Percentiles rank a stretch among this genome's conserved stretches.
Evolutionary conservation across 306 rosid genomes (phyloP).

Genomic region (Casuarina equisetifolia): DNA sequence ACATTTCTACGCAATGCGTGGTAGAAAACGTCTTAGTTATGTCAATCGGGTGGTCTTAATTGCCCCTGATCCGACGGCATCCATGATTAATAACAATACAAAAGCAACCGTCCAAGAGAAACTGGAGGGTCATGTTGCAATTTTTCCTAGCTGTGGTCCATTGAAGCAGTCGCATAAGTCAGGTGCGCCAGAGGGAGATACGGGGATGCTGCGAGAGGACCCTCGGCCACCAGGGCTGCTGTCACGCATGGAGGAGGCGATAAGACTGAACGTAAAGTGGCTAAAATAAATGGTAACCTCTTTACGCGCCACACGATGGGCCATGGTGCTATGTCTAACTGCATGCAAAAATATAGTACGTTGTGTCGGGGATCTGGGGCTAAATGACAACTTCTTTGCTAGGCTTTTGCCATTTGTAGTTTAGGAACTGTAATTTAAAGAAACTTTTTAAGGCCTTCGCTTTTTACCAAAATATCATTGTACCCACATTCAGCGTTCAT

Average conservation of each 20-base stretch:
- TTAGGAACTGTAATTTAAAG: conserved; percentile 32
- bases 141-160: conserved; percentile 54
- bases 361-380: conserved; percentile 60
- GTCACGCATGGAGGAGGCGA: conserved; percentile 28
- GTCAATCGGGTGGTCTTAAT: conserved; percentile 33
- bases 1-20: too few species aligned
- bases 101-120: conserved; percentile 43
- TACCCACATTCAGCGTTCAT: not conserved
- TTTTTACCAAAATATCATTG: conserved; percentile 20
- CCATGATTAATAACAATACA: conserved; percentile 24
- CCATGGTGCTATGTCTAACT: conserved; percentile 21
- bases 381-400: conserved; percentile 50
- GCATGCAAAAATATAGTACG: conserved; percentile 43
- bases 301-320: conserved; percentile 30
- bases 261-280: conserved; percentile 43
- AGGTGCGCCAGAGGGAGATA: conserved; percentile 10
- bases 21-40: too few species aligned
- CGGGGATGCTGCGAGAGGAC: conserved; percentile 29
- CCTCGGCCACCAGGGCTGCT: conserved; percentile 31
- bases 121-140: conserved; percentile 24
- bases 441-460: conserved; percentile 24
- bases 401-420: conserved; percentile 34
- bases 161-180: conserved; percentile 20
- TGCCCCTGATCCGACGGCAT: conserved; percentile 35
- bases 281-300: conserved; percentile 45